Conservation (phyloP, 2,329 filamentous ascomycete species). For the Penicillium sp. region DNA sequence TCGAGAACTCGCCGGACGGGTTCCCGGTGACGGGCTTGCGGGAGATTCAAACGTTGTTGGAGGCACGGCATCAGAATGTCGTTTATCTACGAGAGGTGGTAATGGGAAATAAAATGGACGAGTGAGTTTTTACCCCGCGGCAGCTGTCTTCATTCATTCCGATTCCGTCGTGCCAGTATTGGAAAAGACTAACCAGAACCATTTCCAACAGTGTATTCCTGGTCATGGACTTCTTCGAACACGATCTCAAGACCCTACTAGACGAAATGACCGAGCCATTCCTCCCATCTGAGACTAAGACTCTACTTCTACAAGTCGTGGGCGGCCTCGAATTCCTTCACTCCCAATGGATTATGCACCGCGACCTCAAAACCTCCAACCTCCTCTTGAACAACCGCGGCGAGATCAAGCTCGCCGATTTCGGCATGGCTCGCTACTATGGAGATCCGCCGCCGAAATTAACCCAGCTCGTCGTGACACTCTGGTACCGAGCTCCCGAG, state of each 20-base stretch:
- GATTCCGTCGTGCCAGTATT: neutral
- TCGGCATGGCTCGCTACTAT: constrained; percentile 94
- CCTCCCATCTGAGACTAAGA: constrained; percentile 89
- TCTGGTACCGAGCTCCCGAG: constrained; percentile 96
- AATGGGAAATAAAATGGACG: constrained; percentile 66
- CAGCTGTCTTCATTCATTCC: neutral
- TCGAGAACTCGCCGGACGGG: constrained; percentile 77
- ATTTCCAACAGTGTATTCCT: constrained; percentile 72
- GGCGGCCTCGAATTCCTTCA: constrained; percentile 85
- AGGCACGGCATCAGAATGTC: constrained; percentile 80
- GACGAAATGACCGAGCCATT: constrained; percentile 96
- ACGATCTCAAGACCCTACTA: constrained; percentile 91
- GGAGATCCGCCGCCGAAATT: constrained; percentile 77
- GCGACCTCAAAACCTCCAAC: constrained; percentile 92
- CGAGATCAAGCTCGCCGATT: constrained; percentile 93
- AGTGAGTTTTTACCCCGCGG: constrained; percentile 58
- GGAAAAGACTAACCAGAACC: neutral
- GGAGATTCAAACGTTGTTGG: constrained; percentile 89
- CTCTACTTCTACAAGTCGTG: constrained; percentile 79
- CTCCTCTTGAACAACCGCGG: constrained; percentile 95
- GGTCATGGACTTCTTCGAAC: constrained; percentile 96
- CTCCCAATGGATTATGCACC: constrained; percentile 86
- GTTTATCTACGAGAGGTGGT: constrained; percentile 84
- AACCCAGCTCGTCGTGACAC: constrained; percentile 90
- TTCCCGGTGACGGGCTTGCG: constrained; percentile 90